phyloP scores from a whole-genome alignment of 2,329 filamentous ascomycete genomes.

The Cercospora berteroae region DNA sequence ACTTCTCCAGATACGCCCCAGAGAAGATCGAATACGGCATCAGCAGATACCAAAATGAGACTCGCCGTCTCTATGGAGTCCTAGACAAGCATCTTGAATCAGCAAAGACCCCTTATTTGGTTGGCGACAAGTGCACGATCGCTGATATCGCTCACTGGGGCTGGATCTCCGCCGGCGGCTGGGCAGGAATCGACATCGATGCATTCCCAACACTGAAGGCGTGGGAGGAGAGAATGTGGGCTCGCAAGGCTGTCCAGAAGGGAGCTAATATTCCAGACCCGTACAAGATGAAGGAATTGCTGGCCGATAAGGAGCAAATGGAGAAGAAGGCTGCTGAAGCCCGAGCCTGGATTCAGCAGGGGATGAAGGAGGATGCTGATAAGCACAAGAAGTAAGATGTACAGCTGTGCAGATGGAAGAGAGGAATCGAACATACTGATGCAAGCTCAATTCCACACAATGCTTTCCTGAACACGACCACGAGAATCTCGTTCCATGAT shows the following conservation, averaged over 20 bases:
- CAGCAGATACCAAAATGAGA: conserved; percentile 79
- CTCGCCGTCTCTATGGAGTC: conserved; percentile 74
- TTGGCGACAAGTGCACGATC: conserved; percentile 65
- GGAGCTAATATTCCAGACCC: conserved; percentile 61
- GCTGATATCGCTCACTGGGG: conserved; percentile 77
- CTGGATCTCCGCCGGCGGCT: conserved; percentile 64
- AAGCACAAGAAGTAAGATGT: conserved; percentile 35
- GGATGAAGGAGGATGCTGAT: conserved; percentile 67
- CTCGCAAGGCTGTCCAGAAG: conserved; percentile 70
- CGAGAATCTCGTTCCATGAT: neutral
- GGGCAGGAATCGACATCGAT: conserved; percentile 65
- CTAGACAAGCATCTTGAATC: conserved; percentile 67
- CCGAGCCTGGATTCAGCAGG: conserved; percentile 64
- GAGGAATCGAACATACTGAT: neutral
- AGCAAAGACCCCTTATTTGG: conserved; percentile 52
- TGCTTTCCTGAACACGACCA: neutral
- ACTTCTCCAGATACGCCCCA: conserved; percentile 79
- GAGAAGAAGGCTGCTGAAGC: conserved; percentile 52
- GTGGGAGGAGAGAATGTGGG: conserved; percentile 71
- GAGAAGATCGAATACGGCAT: conserved; percentile 81
- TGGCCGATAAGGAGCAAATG: conserved; percentile 57
- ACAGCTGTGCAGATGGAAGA: neutral
- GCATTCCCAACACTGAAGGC: conserved; percentile 74
- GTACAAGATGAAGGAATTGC: conserved; percentile 60
- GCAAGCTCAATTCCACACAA: neutral